Base-by-base conservation (phyloP, 495 filamentous ascomycete genomes). In the Lindgomyces ingoldianus region DNA sequence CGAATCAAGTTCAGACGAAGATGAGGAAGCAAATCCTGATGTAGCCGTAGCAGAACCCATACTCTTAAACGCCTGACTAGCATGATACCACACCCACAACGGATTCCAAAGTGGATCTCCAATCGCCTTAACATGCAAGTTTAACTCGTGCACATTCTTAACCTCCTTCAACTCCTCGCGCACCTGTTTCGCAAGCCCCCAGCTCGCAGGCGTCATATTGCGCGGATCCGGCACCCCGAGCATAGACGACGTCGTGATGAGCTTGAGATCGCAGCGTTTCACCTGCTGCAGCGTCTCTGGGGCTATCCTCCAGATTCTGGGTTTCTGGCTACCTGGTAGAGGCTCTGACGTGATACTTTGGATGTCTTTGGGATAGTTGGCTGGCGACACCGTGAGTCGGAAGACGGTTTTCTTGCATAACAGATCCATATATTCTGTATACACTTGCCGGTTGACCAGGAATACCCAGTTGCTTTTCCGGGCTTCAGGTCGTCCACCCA, bases 91-190 rank as follows among this genome's bases (percentile, higher is more conserved):
- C 16, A 71, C 52, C 64, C 64, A 71, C 9, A 71, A 56, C 26
- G 68, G 68, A 46, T 71, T 71, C 68, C 68, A 71, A 10, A 71
- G 50, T 26, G 64, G 60, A 33, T 71, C 60, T 14, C 68, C 68
- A 24, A 68, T 57, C 45, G 68, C 68, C 36, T 60, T 57, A 46
- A 71, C 61, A 30, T 68, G 64, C 18, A 71, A 55, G 36, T 65
- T 65, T 0, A 71, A 51, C 16, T 60, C 58, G 24, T 62, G 39
- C 6, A 64, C 50, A 19, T 67, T 60, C 18, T 57, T 25, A 12
- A 67, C 56, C 16, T 42, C 49, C 3, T 24, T 33, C 12, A 70
- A 51, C 18, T 61, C 52, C 4, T 54, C 59, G 48, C 60, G 58
- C 53, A 70, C 57, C 33, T 60, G 58, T 47, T 47, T 39, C 3